phyloP scores from a whole-genome alignment of 2,329 filamentous ascomycete genomes.

The Thielaviopsis punctulata region DNA sequence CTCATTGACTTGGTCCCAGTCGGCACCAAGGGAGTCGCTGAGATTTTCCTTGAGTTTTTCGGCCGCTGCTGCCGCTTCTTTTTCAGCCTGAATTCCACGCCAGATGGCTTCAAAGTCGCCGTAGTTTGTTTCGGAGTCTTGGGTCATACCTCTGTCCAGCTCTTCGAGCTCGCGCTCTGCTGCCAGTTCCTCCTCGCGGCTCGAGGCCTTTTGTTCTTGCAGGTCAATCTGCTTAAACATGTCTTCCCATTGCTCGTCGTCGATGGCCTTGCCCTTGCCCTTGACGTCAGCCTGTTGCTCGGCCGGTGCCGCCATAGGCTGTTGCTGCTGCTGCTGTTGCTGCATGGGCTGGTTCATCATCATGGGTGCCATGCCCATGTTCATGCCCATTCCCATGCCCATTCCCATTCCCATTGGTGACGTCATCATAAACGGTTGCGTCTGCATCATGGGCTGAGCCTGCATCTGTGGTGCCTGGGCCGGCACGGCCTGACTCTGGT shows the following conservation, averaged over 20 bases:
- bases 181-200: constrained; percentile 25
- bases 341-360: constrained; percentile 41
- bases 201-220: constrained; percentile 28
- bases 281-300: constrained; percentile 31
- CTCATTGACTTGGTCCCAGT: constrained; percentile 44
- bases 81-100: constrained; percentile 63
- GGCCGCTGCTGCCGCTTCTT: constrained; percentile 11
- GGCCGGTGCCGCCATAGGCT: constrained; percentile 16
- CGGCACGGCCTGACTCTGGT: constrained; percentile 32
- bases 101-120: constrained; percentile 84
- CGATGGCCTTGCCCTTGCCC: constrained; percentile 83
- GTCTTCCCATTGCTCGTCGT: constrained; percentile 89
- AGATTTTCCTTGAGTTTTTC: constrained; percentile 10
- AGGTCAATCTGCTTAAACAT: constrained; percentile 76
- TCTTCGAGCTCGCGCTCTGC: constrained; percentile 57
- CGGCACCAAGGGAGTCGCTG: constrained; percentile 28
- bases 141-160: constrained; percentile 46
- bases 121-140: constrained; percentile 50
- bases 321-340: constrained; percentile 26
- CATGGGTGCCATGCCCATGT: constrained; percentile 33
- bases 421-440: constrained; percentile 21
- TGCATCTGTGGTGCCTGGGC: constrained; percentile 43
- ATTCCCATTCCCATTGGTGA: constrained; percentile 44
- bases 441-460: constrained; percentile 20
- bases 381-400: constrained; percentile 29